Percentiles rank a stretch among this genome's conserved stretches.
phyloP scores from a whole-genome alignment of 257 asterid genomes.

The Plantago ovata region DNA sequence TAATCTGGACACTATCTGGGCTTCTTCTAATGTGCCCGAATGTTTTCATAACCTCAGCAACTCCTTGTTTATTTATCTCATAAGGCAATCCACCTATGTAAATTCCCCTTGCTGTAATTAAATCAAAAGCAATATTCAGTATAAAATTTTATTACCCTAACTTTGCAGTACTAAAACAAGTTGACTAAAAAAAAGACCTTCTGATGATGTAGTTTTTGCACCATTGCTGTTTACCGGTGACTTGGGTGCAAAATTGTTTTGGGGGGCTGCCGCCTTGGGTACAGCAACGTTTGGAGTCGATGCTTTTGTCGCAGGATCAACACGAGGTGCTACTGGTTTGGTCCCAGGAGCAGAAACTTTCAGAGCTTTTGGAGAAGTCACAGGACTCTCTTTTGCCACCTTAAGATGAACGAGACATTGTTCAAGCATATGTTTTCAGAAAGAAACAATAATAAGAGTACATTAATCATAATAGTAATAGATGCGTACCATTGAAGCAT shows the following conservation, averaged over 20 bases:
- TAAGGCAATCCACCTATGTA: constrained; percentile 48
- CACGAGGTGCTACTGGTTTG: constrained; percentile 19
- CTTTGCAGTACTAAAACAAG: background rate
- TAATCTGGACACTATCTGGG: constrained; percentile 39
- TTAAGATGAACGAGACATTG: constrained; percentile 17
- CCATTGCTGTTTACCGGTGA: constrained; percentile 15
- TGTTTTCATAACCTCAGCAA: constrained; percentile 33
- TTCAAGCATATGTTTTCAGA: background rate
- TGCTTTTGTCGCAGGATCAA: constrained; percentile 14
- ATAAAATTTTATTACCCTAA: background rate
- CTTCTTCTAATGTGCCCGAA: constrained; percentile 46
- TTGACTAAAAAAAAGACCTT: constrained; percentile 23
- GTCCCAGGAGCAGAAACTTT: constrained; percentile 11
- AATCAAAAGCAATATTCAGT: constrained; percentile 1
- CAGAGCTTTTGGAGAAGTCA: constrained; percentile 23
- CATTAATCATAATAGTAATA: background rate
- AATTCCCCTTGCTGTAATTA: constrained; percentile 33
- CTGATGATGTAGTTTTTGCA: constrained; percentile 13
- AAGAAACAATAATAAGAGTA: constrained; percentile 13
- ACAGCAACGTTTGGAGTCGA: background rate
- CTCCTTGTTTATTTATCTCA: constrained; percentile 35
- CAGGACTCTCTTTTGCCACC: constrained; percentile 37
- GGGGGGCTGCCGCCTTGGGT: constrained; percentile 16
- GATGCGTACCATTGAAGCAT: constrained; percentile 56
- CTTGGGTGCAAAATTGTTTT: constrained; percentile 19